Conservation (phyloP, 2,329 filamentous ascomycete species). For the Chaetomium globosum region DNA sequence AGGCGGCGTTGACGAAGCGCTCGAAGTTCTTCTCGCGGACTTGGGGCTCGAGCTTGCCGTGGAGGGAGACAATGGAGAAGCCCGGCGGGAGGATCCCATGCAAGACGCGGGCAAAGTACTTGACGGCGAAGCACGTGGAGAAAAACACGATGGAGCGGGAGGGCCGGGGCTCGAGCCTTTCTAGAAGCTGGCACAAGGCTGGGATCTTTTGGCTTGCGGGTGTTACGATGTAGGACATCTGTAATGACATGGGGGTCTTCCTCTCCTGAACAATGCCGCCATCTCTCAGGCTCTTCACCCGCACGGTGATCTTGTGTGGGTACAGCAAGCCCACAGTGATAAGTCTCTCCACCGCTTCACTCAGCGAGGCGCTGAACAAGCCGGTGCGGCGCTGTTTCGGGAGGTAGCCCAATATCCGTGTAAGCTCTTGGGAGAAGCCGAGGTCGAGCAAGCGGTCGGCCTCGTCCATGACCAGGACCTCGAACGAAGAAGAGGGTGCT, state of each 20-base stretch:
- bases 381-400: slow-evolving; percentile 94
- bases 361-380: slow-evolving; percentile 93
- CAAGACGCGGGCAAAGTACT: slow-evolving; percentile 86
- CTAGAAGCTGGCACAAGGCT: slow-evolving; percentile 69
- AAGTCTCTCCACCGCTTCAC: slow-evolving; percentile 89
- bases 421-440: slow-evolving; percentile 89
- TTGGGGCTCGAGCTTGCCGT: slow-evolving; percentile 88
- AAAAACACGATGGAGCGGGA: slow-evolving; percentile 89
- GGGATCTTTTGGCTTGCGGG: slow-evolving; percentile 81
- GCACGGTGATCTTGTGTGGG: slow-evolving; percentile 91
- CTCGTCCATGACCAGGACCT: slow-evolving; percentile 90
- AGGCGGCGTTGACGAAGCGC: slow-evolving; percentile 73
- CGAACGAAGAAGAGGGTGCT: slow-evolving; percentile 84
- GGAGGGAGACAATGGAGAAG: slow-evolving; percentile 75
- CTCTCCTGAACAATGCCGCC: slow-evolving; percentile 74
- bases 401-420: slow-evolving; percentile 78
- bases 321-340: slow-evolving; percentile 90
- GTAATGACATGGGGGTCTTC: slow-evolving; percentile 86
- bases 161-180: slow-evolving; percentile 69
- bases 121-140: slow-evolving; percentile 90
- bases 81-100: slow-evolving; percentile 69
- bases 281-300: slow-evolving; percentile 73
- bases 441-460: slow-evolving; percentile 90
- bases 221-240: slow-evolving; percentile 80
- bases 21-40: slow-evolving; percentile 86